Conservation (phyloP, 495 filamentous ascomycete genomes). For the Penicillium diatomitis region DNA sequence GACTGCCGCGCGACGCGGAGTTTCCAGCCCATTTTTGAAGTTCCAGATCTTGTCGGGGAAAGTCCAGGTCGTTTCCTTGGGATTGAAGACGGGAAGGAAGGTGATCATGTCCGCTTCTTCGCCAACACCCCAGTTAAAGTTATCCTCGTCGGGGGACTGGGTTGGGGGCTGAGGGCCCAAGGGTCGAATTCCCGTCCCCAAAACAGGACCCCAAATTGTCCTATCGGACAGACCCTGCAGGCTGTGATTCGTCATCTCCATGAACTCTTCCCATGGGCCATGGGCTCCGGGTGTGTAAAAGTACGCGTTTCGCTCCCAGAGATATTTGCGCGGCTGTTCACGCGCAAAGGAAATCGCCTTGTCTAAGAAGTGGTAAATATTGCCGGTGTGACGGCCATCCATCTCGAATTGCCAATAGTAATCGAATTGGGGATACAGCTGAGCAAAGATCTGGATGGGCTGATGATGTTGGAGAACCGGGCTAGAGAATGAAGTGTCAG, state of each 20-base stretch:
- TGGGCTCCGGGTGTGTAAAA: conserved; percentile 61
- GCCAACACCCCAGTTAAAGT: conserved; percentile 63
- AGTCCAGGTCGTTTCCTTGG: conserved; percentile 53
- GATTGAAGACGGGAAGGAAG: conserved; percentile 61
- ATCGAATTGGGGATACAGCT: conserved; percentile 61
- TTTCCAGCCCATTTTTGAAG: conserved; percentile 24
- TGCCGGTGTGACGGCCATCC: conserved; percentile 61
- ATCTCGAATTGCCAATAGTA: conserved; percentile 73
- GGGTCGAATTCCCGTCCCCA: conserved; percentile 37
- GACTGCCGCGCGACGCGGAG: conserved; percentile 57
- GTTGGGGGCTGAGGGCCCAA: conserved; percentile 53
- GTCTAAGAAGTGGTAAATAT: conserved; percentile 61
- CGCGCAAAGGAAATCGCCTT: conserved; percentile 48
- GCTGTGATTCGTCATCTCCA: conserved; percentile 37
- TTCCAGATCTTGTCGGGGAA: conserved; percentile 41
- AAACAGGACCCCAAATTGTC: conserved; percentile 51
- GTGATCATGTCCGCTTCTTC: conserved; percentile 72
- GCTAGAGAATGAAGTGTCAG: conserved; percentile 1
- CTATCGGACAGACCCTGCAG: conserved; percentile 22
- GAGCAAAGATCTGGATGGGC: conserved; percentile 45
- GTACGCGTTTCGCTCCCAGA: conserved; percentile 68
- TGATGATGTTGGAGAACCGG: conserved; percentile 23
- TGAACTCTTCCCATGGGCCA: conserved; percentile 49
- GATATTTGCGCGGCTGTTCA: conserved; percentile 53
- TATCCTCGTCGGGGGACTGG: conserved; percentile 43